Conservation (phyloP, 257 asterid species). For the Fraxinus quadrangulata region DNA sequence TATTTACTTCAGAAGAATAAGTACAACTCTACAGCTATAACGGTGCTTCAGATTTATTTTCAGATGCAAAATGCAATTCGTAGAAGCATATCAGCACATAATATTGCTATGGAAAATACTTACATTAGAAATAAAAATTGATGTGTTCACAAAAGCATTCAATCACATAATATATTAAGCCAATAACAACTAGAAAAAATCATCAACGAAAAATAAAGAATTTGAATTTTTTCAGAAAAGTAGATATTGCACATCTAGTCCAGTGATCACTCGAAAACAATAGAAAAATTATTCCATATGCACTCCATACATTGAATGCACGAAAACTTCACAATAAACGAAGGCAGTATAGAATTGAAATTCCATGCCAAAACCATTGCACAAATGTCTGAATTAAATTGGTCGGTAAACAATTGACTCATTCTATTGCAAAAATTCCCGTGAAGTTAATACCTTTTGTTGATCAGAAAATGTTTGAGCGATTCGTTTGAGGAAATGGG, state of each 20-base stretch:
- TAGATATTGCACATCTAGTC: not conserved
- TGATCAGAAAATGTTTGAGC: constrained; percentile 31
- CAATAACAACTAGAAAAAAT: not conserved
- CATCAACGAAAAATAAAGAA: not conserved
- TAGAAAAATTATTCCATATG: not conserved
- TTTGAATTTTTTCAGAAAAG: not conserved
- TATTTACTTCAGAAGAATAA: not conserved
- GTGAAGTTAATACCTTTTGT: constrained; percentile 45
- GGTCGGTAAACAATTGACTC: not conserved
- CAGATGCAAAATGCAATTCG: not conserved
- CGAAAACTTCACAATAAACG: not conserved
- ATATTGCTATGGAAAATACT: not conserved
- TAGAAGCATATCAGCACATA: not conserved
- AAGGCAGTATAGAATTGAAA: not conserved
- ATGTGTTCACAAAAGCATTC: not conserved
- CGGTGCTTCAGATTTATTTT: not conserved
- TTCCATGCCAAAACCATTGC: not conserved
- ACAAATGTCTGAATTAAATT: not conserved
- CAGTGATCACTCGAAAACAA: not conserved
- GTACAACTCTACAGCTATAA: not conserved
- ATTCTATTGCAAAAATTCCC: not conserved
- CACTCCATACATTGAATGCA: not conserved
- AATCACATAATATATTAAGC: not conserved
- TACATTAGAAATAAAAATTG: not conserved
- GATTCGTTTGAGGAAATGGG: constrained; percentile 38